Percentiles rank a stretch among this genome's conserved stretches.
These are phyloP conservation scores for Taphrina deformans DNA, from an alignment of 1,139 yeast species.

Conservation along the genomic window DNA sequence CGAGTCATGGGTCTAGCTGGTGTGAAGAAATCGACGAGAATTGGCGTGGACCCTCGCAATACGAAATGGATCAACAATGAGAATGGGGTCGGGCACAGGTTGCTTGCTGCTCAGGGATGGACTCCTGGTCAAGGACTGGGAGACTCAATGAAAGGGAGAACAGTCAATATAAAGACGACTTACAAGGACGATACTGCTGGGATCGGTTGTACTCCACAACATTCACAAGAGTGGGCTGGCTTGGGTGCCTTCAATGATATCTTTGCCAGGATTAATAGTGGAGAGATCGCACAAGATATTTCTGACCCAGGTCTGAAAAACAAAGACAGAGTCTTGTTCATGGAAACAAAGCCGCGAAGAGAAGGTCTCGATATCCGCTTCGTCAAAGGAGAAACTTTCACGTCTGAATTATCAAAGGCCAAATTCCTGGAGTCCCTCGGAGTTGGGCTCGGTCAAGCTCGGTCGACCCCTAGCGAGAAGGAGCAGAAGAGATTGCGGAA, in stretches of 20 bases:
- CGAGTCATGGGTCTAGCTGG: constrained; percentile 73
- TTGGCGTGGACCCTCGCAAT: constrained; percentile 91
- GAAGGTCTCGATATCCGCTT: constrained; percentile 42
- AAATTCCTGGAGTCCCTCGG: constrained; percentile 28
- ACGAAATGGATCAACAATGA: constrained; percentile 91
- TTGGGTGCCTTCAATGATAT: constrained; percentile 89
- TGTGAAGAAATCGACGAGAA: constrained; percentile 73
- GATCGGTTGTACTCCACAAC: constrained; percentile 73
- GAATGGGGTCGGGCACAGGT: constrained; percentile 81
- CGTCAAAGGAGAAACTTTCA: constrained; percentile 43
- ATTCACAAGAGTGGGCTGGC: constrained; percentile 77
- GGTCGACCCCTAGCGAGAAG: background rate
- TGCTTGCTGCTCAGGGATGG: constrained; percentile 85
- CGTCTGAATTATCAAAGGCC: constrained; percentile 43
- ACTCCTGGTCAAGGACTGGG: constrained; percentile 88
- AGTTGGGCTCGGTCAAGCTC: background rate
- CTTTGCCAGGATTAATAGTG: constrained; percentile 70
- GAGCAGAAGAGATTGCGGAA: constrained; percentile 8
- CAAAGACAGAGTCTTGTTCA: constrained; percentile 22
- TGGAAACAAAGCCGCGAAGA: constrained; percentile 13
- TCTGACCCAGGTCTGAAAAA: constrained; percentile 17
- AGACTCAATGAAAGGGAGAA: constrained; percentile 51
- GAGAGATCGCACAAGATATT: constrained; percentile 6
- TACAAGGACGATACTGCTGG: constrained; percentile 82
- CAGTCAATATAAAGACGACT: constrained; percentile 69